These are phyloP conservation scores for Pseudohyphozyma bogoriensis DNA, from an alignment of 768 basidiomycete genomes.

Conservation along the genomic window DNA sequence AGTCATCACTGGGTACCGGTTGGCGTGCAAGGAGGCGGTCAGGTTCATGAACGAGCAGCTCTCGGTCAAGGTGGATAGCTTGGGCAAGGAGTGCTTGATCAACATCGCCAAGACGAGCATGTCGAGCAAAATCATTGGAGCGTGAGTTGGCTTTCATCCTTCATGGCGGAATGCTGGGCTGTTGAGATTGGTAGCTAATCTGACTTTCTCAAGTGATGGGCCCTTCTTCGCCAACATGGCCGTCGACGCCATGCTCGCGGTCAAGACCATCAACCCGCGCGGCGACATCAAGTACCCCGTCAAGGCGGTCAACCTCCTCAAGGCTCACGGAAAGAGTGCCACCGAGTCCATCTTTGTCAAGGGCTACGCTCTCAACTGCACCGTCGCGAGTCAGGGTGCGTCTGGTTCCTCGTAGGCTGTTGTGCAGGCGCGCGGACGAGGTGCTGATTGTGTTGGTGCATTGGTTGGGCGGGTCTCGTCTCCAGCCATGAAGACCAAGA, in stretches of 20 bases:
- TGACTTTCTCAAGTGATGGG: slow-evolving; percentile 58
- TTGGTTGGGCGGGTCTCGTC: too few relatives aligned
- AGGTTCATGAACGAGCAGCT: slow-evolving; percentile 97
- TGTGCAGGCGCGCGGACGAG: not conserved
- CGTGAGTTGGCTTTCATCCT: slow-evolving; percentile 44
- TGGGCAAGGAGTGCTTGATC: slow-evolving; percentile 85
- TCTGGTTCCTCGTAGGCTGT: not conserved
- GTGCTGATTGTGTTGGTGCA: not conserved
- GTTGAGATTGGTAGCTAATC: slow-evolving; percentile 1
- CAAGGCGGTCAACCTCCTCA: slow-evolving; percentile 95
- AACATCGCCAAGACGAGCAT: slow-evolving; percentile 97
- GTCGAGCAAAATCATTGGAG: slow-evolving; percentile 96
- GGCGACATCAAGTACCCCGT: slow-evolving; percentile 98
- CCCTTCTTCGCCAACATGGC: slow-evolving; percentile 98
- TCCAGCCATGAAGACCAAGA: slow-evolving; percentile 91
- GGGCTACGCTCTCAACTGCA: slow-evolving; percentile 96
- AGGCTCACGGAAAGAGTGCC: slow-evolving; percentile 92
- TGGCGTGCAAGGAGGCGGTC: slow-evolving; percentile 94
- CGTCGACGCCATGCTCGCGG: slow-evolving; percentile 96
- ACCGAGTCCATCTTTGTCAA: slow-evolving; percentile 88
- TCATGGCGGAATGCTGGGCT: too few relatives aligned
- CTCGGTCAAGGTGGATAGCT: slow-evolving; percentile 79
- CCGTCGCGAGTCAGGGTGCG: slow-evolving; percentile 93
- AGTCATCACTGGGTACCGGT: slow-evolving; percentile 94
- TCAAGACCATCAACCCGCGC: slow-evolving; percentile 82